Conservation (phyloP, 139 green algal species). For the Spirogloea muscicola region DNA sequence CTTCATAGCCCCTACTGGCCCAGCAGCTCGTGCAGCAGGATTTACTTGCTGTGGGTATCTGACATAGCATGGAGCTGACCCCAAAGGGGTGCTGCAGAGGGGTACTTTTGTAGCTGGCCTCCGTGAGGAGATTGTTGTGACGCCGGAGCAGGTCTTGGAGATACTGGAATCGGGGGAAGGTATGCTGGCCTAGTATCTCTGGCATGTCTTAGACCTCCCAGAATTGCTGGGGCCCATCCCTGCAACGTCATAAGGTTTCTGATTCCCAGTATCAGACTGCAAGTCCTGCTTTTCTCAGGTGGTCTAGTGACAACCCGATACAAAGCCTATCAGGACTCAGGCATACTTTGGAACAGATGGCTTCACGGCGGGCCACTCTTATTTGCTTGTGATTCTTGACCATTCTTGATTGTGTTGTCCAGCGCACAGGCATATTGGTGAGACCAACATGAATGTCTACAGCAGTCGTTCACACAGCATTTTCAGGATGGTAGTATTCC, state of each 20-base stretch:
- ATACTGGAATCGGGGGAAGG: slow-evolving; percentile 72
- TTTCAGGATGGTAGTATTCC: slow-evolving; percentile 98
- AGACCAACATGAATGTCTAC: slow-evolving; percentile 95
- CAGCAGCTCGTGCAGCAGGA: neutral
- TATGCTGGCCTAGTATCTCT: slow-evolving; percentile 11
- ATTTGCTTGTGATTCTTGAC: neutral
- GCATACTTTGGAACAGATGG: too few species aligned
- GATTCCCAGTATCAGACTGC: too few species aligned
- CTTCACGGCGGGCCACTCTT: too few species aligned
- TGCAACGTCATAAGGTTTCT: too few species aligned
- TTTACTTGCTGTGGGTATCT: too few species aligned
- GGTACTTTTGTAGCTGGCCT: slow-evolving; percentile 88
- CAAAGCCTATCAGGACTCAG: too few species aligned
- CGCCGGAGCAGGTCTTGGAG: slow-evolving; percentile 70
- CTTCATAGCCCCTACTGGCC: neutral
- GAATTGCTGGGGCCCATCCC: too few species aligned
- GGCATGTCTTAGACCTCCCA: too few species aligned
- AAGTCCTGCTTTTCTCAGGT: too few species aligned
- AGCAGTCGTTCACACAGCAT: slow-evolving; percentile 84
- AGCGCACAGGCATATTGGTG: slow-evolving; percentile 70
- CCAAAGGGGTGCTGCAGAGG: slow-evolving; percentile 52
- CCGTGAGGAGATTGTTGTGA: slow-evolving; percentile 87
- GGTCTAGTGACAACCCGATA: too few species aligned
- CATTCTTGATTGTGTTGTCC: too few species aligned
- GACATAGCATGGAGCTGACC: neutral